phyloP scores from a whole-genome alignment of 306 rosid genomes.

The Citrullus colocynthis region DNA sequence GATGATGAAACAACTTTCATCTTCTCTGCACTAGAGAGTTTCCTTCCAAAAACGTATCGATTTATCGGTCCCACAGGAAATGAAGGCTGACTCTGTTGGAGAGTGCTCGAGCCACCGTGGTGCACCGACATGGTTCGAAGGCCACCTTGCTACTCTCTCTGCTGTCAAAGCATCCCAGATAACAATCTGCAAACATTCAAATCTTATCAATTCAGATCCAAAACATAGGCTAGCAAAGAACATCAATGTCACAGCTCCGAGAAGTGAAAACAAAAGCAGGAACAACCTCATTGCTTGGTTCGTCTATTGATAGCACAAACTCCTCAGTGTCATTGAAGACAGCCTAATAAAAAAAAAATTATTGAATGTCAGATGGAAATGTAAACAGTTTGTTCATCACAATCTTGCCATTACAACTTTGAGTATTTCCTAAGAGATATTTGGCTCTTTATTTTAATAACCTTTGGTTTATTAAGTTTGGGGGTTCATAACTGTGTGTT shows the following conservation, averaged over 20 bases:
- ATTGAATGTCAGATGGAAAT: neutral
- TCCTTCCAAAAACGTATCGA: conserved; percentile 88
- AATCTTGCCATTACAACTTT: neutral
- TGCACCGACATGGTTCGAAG: conserved; percentile 75
- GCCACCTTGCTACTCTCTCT: conserved; percentile 72
- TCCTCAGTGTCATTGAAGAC: conserved; percentile 69
- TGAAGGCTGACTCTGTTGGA: conserved; percentile 51
- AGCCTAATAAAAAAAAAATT: conserved; percentile 42
- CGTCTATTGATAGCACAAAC: conserved; percentile 72
- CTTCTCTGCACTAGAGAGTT: conserved; percentile 10
- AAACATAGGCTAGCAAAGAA: neutral
- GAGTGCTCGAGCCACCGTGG: conserved; percentile 96
- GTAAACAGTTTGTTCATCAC: neutral
- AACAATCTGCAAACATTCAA: conserved; percentile 44
- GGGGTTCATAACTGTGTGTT: neutral
- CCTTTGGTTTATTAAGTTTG: neutral
- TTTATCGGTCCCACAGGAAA: conserved; percentile 78
- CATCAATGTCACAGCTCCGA: neutral
- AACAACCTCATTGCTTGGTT: conserved; percentile 78
- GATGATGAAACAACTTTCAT: neutral
- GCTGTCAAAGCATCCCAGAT: conserved; percentile 82
- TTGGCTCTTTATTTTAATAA: neutral
- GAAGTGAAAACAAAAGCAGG: conserved; percentile 5
- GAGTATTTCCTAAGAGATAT: neutral
- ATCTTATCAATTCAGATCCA: neutral